Conservation (phyloP, 257 asterid species). For the Linaria vulgaris region DNA sequence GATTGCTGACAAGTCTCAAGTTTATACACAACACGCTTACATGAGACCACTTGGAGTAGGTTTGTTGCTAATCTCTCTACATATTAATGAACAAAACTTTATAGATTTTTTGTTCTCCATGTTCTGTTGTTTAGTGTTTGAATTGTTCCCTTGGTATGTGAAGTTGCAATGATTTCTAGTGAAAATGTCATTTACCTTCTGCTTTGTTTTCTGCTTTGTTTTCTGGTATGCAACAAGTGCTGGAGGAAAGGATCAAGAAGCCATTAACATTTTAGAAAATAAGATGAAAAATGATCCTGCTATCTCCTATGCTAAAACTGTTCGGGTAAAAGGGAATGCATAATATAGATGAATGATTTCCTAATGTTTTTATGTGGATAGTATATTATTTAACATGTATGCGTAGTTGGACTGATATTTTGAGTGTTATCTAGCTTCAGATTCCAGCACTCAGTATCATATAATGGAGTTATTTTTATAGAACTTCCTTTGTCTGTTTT, state of each 20-base stretch:
- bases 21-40: conserved; percentile 97
- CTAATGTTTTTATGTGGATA: conserved; percentile 15
- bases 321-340: conserved; percentile 60
- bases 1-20: conserved; percentile 99
- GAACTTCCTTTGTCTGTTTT: too few species aligned
- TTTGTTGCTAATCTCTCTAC: conserved; percentile 39
- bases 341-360: not conserved
- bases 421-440: too few species aligned
- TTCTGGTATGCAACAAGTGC: conserved; percentile 88
- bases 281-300: conserved; percentile 94
- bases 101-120: conserved; percentile 1
- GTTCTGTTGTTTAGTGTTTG: conserved; percentile 14
- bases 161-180: conserved; percentile 74
- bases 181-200: conserved; percentile 18
- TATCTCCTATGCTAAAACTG: conserved; percentile 85
- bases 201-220: too few species aligned
- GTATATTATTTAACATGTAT: not conserved
- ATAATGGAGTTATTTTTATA: too few species aligned
- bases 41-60: conserved; percentile 99
- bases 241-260: conserved; percentile 96
- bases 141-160: conserved; percentile 20
- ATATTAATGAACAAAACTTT: conserved; percentile 7
- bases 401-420: not conserved
- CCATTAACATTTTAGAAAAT: conserved; percentile 88
- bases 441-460: too few species aligned